Base-by-base conservation (phyloP, 2,329 filamentous ascomycete species). In the Pseudopithomyces chartarum region DNA sequence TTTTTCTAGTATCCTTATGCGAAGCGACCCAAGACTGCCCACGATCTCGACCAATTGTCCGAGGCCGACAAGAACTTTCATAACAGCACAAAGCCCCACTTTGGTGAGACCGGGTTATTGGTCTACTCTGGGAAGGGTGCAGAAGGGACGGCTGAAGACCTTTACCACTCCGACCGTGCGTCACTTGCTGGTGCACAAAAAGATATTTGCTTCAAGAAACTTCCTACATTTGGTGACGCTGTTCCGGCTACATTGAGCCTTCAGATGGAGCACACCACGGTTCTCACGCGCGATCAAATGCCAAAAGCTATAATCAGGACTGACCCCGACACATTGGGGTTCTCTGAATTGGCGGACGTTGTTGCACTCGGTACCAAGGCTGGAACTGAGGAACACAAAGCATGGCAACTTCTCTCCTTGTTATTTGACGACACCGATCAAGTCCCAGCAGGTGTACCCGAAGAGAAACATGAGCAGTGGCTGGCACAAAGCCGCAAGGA, bases 371-470 rank as follows among this genome's bases (percentile, higher is more conserved):
- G 73, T 32, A 76, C 76, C 6, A 59, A 67, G 3, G 71, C 71
- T 52, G 76, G 77, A 13, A 57, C 60, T 19, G 85, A 91, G 55
- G 91, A 96, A 75, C 86, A 87, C 67, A 81, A 87, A 13, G 87
- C 95, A 1, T 99, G 96, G 95, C 85, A 91, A 58, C 81, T 99
- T 34, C 89, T 91, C 1, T 90, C 90, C 55, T 88, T 97, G 36
- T 83, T 99, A 3, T 99, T 97, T 69, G 92, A 97, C 62, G 81
- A 87, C 11, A 50, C 57, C 20, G 62, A 70, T 42, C 63, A 69
- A 4, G 54, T 70, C 1, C 65, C 73, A 11, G 62, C 69, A 6
- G 79, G 79, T 15, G 70, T 83, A 29, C 76, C 79, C 2, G 56
- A 75, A 2, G 78, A 82, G 12, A 68, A 81, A 8, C 66, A 79